Base-by-base conservation (phyloP, 495 filamentous ascomycete genomes). In the Trichocladium uniseriatum region DNA sequence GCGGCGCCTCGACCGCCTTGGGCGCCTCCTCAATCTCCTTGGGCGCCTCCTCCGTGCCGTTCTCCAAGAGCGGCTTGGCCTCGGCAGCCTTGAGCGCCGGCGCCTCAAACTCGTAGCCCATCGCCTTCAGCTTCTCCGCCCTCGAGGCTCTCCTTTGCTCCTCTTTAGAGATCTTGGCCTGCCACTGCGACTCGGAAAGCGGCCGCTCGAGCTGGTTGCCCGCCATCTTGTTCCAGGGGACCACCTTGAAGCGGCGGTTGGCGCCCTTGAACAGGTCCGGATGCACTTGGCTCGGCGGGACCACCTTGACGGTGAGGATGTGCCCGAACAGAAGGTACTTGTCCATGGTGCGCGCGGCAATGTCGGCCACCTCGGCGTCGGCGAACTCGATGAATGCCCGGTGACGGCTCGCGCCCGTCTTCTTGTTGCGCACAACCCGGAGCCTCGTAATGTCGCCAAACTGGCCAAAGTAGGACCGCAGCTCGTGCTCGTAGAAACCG, bases 401-500 rank as follows among this genome's bases (percentile, higher is more conserved):
- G 73, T 97, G 92, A 69, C 87, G 91, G 56, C 82, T 86, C 32
- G 77, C 75, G 43, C 94, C 92, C 19, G 89, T 96, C 62, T 83
- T 82, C 57, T 79, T 82, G 75, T 94, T 96, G 50, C 94, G 86
- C 4, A 89, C 92, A 31, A 98, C 79, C 53, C 91, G 82, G 27
- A 98, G 78, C 43, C 78, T 79, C 42, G 72, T 79, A 56, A 98
- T 87, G 2, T 79, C 72, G 62, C 92, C 94, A 61, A 98, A 98
- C 67, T 97, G 92, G n/a, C 80, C 76, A 62, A 97, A 96, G 74
- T 97, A 98, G 38, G 78, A 74, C 43, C 80, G 80, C 85, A 98
- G 95, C 68, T 97, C 84, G 61, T 87, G 79, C 69, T 97, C 94
- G 74, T 89, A 96, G 77, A 98, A 97, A 67, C 94, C 92, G 54